Conservation (phyloP, 352 stramenopile genomes). For the Globisporangium cederbergense region DNA sequence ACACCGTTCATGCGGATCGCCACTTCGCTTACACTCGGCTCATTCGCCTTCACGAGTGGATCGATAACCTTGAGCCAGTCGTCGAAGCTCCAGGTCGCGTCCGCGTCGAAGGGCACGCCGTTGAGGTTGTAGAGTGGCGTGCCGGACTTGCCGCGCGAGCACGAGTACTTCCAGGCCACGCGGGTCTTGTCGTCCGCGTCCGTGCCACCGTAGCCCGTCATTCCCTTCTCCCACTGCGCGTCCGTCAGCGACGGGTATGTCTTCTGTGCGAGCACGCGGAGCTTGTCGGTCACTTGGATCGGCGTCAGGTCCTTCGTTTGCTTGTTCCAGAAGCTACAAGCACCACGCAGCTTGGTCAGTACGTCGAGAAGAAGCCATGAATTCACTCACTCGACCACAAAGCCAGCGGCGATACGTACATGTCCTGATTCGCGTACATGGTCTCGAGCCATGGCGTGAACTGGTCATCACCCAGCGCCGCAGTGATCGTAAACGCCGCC, state of each 20-base stretch:
- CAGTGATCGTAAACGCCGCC: slow-evolving; percentile 60
- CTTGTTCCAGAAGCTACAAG: slow-evolving; percentile 73
- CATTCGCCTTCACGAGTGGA: slow-evolving; percentile 35
- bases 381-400: too few relatives aligned
- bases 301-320: slow-evolving; percentile 70
- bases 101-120: slow-evolving; percentile 56
- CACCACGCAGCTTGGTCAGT: not conserved
- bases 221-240: slow-evolving; percentile 61
- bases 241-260: slow-evolving; percentile 65
- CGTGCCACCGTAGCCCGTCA: slow-evolving; percentile 75
- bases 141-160: slow-evolving; percentile 63
- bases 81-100: slow-evolving; percentile 42
- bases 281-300: slow-evolving; percentile 60
- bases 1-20: slow-evolving; percentile 35
- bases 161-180: slow-evolving; percentile 81
- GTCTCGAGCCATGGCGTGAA: slow-evolving; percentile 78
- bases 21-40: slow-evolving; percentile 11
- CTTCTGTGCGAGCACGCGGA: slow-evolving; percentile 53
- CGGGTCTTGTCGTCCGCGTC: slow-evolving; percentile 54
- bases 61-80: slow-evolving; percentile 60
- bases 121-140: slow-evolving; percentile 82
- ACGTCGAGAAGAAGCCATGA: not conserved
- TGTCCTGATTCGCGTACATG: slow-evolving; percentile 75
- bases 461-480: slow-evolving; percentile 41
- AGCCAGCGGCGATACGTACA: slow-evolving; percentile 28